These are phyloP conservation scores for Triticum dicoccoides DNA, from an alignment of 176 grass and related monocot genomes.

Conservation along the genomic window DNA sequence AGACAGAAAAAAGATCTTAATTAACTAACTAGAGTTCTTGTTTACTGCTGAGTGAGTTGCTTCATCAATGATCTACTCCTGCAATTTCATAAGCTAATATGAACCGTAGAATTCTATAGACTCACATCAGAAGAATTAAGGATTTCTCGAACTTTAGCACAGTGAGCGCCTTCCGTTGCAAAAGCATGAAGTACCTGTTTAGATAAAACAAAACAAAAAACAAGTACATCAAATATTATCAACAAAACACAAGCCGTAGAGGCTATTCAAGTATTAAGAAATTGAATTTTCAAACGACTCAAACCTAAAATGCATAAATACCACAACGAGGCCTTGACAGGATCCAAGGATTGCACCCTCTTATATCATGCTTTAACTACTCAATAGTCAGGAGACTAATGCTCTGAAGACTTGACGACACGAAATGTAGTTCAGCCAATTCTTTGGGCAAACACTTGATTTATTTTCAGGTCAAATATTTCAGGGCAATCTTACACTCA, in stretches of 20 bases:
- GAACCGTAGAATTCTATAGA: neutral
- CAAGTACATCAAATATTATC: neutral
- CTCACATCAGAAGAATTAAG: constrained; percentile 89
- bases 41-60: constrained; percentile 11
- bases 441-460: constrained; percentile 6
- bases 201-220: constrained; percentile 17
- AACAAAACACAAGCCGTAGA: neutral
- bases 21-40: neutral
- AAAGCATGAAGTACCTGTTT: constrained; percentile 97
- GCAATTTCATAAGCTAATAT: constrained; percentile 4
- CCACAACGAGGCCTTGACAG: neutral
- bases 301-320: neutral
- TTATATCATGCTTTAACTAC: neutral
- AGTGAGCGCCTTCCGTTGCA: constrained; percentile 96
- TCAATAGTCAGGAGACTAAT: neutral
- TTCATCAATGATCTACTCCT: neutral
- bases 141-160: constrained; percentile 92
- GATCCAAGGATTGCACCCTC: neutral
- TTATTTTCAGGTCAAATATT: constrained; percentile 19
- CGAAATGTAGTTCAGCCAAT: neutral
- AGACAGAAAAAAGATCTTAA: neutral
- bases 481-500: neutral
- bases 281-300: neutral
- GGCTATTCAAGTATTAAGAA: constrained; percentile 6
- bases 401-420: neutral